Evolutionary conservation across 2,329 filamentous ascomycete genomes (phyloP).

Genomic region (Ophiostoma sp.): DNA sequence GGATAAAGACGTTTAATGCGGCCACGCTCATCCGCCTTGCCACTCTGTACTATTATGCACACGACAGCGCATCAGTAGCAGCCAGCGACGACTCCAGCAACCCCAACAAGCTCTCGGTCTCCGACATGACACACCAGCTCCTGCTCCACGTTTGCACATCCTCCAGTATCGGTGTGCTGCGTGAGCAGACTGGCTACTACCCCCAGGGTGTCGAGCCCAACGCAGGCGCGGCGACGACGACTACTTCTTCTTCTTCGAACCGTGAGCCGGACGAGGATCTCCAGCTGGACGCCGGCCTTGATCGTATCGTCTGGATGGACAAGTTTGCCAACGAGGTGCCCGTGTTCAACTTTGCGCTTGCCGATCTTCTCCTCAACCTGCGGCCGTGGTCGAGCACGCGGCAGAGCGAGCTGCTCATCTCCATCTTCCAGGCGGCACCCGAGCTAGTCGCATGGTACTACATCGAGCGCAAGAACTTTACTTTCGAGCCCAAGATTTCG

Average conservation of each 20-base stretch:
- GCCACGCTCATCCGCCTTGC: slow-evolving; percentile 72
- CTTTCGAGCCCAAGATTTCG: slow-evolving; percentile 87
- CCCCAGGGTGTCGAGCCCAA: slow-evolving; percentile 67
- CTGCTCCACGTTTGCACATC: slow-evolving; percentile 74
- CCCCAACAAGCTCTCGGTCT: slow-evolving; percentile 53
- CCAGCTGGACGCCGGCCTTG: slow-evolving; percentile 59
- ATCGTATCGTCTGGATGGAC: slow-evolving; percentile 69
- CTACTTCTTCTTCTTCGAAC: not conserved
- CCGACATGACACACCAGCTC: slow-evolving; percentile 72
- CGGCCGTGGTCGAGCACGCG: slow-evolving; percentile 79
- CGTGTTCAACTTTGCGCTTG: slow-evolving; percentile 76
- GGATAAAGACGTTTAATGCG: slow-evolving; percentile 73
- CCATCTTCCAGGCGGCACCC: slow-evolving; percentile 77
- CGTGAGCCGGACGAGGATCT: slow-evolving; percentile 44
- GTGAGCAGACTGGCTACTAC: slow-evolving; percentile 81
- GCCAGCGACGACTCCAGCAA: slow-evolving; percentile 31
- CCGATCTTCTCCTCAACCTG: slow-evolving; percentile 75
- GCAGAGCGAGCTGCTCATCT: slow-evolving; percentile 77
- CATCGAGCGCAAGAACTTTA: slow-evolving; percentile 73
- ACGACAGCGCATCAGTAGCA: slow-evolving; percentile 63
- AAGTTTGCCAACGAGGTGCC: slow-evolving; percentile 66
- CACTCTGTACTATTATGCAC: slow-evolving; percentile 65
- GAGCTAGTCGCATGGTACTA: slow-evolving; percentile 91
- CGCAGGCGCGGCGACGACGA: not conserved
- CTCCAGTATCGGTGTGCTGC: slow-evolving; percentile 69